Conservation (phyloP, 2,329 filamentous ascomycete genomes). For the Simplicillium aogashimaense region DNA sequence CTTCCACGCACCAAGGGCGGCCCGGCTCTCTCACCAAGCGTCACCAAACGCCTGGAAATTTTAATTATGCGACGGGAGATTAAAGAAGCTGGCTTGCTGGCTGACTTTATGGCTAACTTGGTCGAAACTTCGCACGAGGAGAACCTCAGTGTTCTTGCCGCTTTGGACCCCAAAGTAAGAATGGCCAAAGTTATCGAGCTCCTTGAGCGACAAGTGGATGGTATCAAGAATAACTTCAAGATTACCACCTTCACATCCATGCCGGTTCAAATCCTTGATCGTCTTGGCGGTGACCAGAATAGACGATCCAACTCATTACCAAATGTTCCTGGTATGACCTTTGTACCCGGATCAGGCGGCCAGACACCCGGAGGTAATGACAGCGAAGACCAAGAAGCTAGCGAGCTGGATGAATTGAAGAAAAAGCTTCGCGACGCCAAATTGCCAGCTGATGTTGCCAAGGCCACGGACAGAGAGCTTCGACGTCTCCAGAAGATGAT, state of each 20-base stretch:
- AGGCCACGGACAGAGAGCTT: constrained; percentile 83
- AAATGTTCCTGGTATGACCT: constrained; percentile 28
- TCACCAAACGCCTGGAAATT: constrained; percentile 76
- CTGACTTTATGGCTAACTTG: constrained; percentile 95
- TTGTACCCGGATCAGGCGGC: constrained; percentile 19
- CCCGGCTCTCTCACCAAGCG: constrained; percentile 65
- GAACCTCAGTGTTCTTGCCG: constrained; percentile 77
- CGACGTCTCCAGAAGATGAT: constrained; percentile 90
- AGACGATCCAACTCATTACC: constrained; percentile 19
- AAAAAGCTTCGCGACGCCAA: constrained; percentile 76
- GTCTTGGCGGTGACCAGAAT: constrained; percentile 32
- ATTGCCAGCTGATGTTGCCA: constrained; percentile 74
- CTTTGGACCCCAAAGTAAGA: constrained; percentile 67
- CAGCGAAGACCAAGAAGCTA: constrained; percentile 69
- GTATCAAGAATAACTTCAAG: constrained; percentile 78
- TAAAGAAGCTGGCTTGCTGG: constrained; percentile 72
- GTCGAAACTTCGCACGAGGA: constrained; percentile 83
- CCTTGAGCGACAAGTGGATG: constrained; percentile 69
- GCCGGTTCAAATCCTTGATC: constrained; percentile 49
- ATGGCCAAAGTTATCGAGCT: constrained; percentile 77
- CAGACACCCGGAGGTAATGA: constrained; percentile 33
- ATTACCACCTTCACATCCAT: constrained; percentile 69
- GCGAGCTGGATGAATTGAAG: constrained; percentile 85
- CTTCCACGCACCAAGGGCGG: constrained; percentile 58
- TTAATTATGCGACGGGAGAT: constrained; percentile 79